Percentiles rank a stretch among this genome's conserved stretches.
phyloP scores from a whole-genome alignment of 2,329 filamentous ascomycete genomes.

The Periglandula ipomoeae region DNA sequence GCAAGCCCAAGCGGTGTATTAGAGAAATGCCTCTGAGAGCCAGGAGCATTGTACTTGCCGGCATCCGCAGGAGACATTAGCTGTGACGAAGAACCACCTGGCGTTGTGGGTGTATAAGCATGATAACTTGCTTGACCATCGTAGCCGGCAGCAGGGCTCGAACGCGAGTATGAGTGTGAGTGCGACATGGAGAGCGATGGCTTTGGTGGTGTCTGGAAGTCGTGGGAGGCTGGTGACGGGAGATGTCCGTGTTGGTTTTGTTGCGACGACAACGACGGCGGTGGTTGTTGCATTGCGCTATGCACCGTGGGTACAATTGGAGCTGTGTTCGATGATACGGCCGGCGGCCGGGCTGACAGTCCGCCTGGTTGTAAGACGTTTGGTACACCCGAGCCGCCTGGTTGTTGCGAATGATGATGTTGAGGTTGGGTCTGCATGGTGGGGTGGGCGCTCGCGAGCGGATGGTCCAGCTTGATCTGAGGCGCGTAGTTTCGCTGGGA shows the following conservation, averaged over 20 bases:
- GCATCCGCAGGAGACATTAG: constrained; percentile 50
- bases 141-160: constrained; percentile 62
- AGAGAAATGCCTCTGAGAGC: constrained; percentile 54
- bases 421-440: constrained; percentile 20
- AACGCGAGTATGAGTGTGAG: constrained; percentile 72
- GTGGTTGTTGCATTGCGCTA: constrained; percentile 25
- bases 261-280: constrained; percentile 27
- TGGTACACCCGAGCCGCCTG: constrained; percentile 37
- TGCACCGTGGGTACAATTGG: constrained; percentile 39
- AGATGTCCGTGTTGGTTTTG: constrained; percentile 21
- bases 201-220: constrained; percentile 56
- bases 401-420: constrained; percentile 23
- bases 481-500: constrained; percentile 42
- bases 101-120: constrained; percentile 55
- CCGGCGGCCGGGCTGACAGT: constrained; percentile 24
- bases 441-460: constrained; percentile 26
- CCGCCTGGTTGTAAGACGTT: constrained; percentile 52
- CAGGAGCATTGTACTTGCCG: constrained; percentile 46
- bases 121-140: constrained; percentile 45
- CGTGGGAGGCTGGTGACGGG: constrained; percentile 35
- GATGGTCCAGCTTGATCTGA: constrained; percentile 43
- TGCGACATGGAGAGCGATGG: constrained; percentile 59
- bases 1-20: constrained; percentile 86
- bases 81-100: constrained; percentile 51
- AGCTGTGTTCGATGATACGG: constrained; percentile 33